Percentiles rank a stretch among this genome's conserved stretches.
These are phyloP conservation scores for Cucurbita pepo DNA, from an alignment of 306 rosid genomes.

Conservation along the genomic window DNA sequence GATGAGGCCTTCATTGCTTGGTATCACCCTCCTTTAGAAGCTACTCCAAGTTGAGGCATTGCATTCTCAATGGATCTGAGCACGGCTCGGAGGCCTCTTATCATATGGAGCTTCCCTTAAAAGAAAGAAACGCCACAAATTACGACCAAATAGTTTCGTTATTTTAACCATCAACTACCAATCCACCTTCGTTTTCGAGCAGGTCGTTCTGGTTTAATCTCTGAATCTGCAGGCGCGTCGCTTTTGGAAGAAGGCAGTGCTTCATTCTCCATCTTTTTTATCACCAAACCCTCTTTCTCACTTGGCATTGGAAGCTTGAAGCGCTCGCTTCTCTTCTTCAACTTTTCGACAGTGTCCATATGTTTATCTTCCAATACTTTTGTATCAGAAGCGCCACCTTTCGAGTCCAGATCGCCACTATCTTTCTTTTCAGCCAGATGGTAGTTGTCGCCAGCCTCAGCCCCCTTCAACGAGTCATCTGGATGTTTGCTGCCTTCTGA, in stretches of 20 bases:
- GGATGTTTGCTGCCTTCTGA: conserved; percentile 44
- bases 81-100: conserved; percentile 2
- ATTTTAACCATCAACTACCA: conserved; percentile 25
- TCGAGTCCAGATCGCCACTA: conserved; percentile 39
- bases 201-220: conserved; percentile 82
- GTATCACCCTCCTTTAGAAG: conserved; percentile 32
- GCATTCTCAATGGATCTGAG: conserved; percentile 7
- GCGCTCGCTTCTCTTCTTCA: conserved; percentile 95
- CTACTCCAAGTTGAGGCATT: conserved; percentile 1
- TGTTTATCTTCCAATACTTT: conserved; percentile 45
- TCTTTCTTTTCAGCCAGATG: conserved; percentile 45
- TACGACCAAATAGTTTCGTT: background rate
- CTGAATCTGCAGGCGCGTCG: conserved; percentile 50
- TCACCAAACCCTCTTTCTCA: conserved; percentile 53
- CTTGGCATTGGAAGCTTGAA: conserved; percentile 97
- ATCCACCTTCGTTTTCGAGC: conserved; percentile 96
- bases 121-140: conserved; percentile 5
- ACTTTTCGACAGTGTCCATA: conserved; percentile 89
- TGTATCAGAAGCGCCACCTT: conserved; percentile 40
- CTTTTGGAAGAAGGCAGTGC: conserved; percentile 45
- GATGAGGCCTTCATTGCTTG: conserved; percentile 16
- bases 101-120: conserved; percentile 12
- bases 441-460: conserved; percentile 33
- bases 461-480: conserved; percentile 36
- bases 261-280: conserved; percentile 67